Percentiles rank a stretch among this genome's conserved stretches.
Conservation (phyloP, 805 yeast species). For the Metschnikowia arizonensis region DNA sequence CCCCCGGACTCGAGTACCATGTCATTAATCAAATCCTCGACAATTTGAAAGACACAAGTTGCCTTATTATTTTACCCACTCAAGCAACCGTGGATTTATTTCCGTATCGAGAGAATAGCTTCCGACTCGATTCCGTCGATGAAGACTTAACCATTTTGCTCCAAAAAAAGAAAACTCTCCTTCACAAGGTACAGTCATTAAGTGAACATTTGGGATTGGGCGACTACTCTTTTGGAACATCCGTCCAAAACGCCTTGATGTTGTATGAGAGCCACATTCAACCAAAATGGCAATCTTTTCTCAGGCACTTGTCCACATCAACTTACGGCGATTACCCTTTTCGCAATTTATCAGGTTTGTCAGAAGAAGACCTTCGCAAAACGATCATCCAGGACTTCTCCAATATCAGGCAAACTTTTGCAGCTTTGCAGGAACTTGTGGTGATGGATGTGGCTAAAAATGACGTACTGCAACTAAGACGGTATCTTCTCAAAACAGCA, state of each 20-base stretch:
- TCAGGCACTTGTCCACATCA: slow-evolving; percentile 7
- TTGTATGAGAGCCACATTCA: slow-evolving; percentile 19
- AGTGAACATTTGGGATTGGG: slow-evolving; percentile 16
- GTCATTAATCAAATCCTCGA: not conserved
- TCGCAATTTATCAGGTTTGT: not conserved
- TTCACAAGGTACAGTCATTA: slow-evolving; percentile 13
- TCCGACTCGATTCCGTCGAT: slow-evolving; percentile 7
- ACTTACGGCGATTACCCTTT: slow-evolving; percentile 12
- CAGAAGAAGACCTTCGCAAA: not conserved
- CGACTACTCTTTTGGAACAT: slow-evolving; percentile 15
- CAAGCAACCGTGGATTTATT: slow-evolving; percentile 13
- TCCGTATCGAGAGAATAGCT: not conserved
- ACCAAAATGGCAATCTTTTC: slow-evolving; percentile 18
- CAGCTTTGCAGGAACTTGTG: slow-evolving; percentile 8
- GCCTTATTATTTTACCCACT: slow-evolving; percentile 13
- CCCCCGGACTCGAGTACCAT: not conserved
- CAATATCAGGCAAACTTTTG: slow-evolving; percentile 8
- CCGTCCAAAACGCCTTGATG: slow-evolving; percentile 19
- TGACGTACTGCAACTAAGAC: slow-evolving; percentile 2
- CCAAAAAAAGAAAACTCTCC: slow-evolving; percentile 5
- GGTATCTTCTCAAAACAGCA: slow-evolving; percentile 2
- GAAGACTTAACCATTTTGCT: slow-evolving; percentile 1
- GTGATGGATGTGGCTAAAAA: slow-evolving; percentile 9
- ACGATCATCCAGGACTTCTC: slow-evolving; percentile 7
- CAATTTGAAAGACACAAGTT: not conserved